phyloP scores from a whole-genome alignment of 495 filamentous ascomycete genomes.

The Tetracladium marchalianum region DNA sequence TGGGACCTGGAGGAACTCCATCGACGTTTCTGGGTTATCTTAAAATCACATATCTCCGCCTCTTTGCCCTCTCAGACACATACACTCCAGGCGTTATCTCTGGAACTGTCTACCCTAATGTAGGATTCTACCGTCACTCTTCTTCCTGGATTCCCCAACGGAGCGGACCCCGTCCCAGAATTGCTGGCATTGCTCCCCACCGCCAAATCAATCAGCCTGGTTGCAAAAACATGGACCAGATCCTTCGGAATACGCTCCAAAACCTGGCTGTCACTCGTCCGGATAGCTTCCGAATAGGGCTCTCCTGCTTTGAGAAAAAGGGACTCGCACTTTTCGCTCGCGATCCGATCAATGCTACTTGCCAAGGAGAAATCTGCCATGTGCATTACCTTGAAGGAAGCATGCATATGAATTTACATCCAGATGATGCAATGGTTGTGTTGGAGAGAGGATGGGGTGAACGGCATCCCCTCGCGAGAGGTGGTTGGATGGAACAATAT shows the following conservation, averaged over 20 bases:
- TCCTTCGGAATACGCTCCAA: slow-evolving; percentile 39
- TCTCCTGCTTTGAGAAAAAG: slow-evolving; percentile 73
- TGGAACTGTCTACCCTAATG: slow-evolving; percentile 26
- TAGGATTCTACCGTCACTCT: slow-evolving; percentile 32
- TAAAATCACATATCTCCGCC: slow-evolving; percentile 50
- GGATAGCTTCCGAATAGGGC: slow-evolving; percentile 45
- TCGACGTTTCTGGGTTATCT: slow-evolving; percentile 64
- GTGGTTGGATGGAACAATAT: slow-evolving; percentile 25
- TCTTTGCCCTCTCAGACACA: slow-evolving; percentile 50
- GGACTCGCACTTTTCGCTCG: slow-evolving; percentile 60
- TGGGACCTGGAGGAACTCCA: slow-evolving; percentile 76
- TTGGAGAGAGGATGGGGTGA: slow-evolving; percentile 82
- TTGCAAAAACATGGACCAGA: slow-evolving; percentile 37
- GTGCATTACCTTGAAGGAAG: slow-evolving; percentile 65
- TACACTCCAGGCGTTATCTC: slow-evolving; percentile 23
- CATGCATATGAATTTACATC: slow-evolving; percentile 68
- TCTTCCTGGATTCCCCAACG: slow-evolving; percentile 42
- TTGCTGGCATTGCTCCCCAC: slow-evolving; percentile 71
- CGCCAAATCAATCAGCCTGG: slow-evolving; percentile 61
- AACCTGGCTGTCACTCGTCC: slow-evolving; percentile 36
- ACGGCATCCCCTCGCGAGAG: slow-evolving; percentile 70
- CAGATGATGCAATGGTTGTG: slow-evolving; percentile 66
- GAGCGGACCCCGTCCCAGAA: slow-evolving; percentile 48
- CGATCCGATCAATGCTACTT: slow-evolving; percentile 51
- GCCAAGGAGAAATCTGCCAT: slow-evolving; percentile 71